Evolutionary conservation across 1,284 basidiomycete species (phyloP), one percentile per base, ranked within the genome.

Genomic region (Gymnopus androsaceus): DNA sequence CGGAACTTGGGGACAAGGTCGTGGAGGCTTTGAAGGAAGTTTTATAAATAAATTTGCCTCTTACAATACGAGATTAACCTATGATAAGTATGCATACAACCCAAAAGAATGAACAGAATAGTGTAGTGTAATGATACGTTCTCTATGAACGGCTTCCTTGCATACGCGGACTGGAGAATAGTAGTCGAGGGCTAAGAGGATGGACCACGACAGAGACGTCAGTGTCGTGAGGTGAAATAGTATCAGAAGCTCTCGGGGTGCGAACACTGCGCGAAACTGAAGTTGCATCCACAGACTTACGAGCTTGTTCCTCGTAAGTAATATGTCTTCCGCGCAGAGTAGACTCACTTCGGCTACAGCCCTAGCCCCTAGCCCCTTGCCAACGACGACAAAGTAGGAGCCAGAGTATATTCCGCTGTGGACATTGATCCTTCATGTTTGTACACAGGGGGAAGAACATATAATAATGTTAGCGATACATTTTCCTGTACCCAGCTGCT

Each of bases 1-100:
- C 72, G 51, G 87, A 95, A 66, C 79, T 98, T 31, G 96, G 96
- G 41, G 90, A 96, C 69, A 83, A 83, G 67, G 81, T 99, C 52
- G 80, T 95, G 1, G 86, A 92, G 67, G 83, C 85, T 15, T 75
- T 99, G 59, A 87, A 87, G 66, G 75, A 72, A 9, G 67, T 91
- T 50, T 67, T 94, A 66, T 83, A 69, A 71, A 38, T 27, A 31
- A n/a, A 27, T 47, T 25, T 15, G 30, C 31, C 49, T 49, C 33
- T 48, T 31, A 23, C 25, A 17, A 48, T 33, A 33, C 14, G 7
- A 7, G 31, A n/a, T 14, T 50, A 42, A 31, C 14, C 28, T 15
- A 34, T n/a, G n/a, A n/a, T n/a, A n/a, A 33, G 7, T 33, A 33
- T 7, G 14, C 6, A 14, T 14, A 6, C 31, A 33, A 14, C 6